Percentiles rank a stretch among this genome's conserved stretches.
phyloP scores from a whole-genome alignment of 2,329 filamentous ascomycete genomes.

The Penicillium freii region DNA sequence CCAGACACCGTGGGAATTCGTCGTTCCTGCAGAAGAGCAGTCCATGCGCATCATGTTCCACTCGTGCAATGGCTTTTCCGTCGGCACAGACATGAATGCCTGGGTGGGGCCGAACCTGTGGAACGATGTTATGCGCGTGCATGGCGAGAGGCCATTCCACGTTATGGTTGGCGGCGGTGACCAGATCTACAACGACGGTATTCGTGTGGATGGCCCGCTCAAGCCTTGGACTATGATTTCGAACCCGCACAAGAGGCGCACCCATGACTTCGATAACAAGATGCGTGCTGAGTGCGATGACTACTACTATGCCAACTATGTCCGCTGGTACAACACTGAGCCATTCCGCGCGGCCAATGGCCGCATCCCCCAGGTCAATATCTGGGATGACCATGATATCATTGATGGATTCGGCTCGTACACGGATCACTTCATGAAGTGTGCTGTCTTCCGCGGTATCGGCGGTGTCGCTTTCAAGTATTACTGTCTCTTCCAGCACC shows the following conservation, averaged over 20 bases:
- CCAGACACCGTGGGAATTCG: conserved; percentile 53
- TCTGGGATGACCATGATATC: conserved; percentile 66
- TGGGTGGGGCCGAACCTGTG: conserved; percentile 63
- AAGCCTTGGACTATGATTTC: conserved; percentile 61
- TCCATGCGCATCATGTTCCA: conserved; percentile 70
- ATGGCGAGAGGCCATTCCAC: conserved; percentile 60
- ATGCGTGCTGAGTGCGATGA: conserved; percentile 60
- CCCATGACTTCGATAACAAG: conserved; percentile 64
- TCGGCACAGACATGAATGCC: conserved; percentile 62
- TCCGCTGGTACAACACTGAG: conserved; percentile 67
- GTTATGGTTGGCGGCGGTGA: conserved; percentile 87
- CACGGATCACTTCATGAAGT: conserved; percentile 66
- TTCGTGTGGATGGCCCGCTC: conserved; percentile 79
- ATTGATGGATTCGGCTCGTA: conserved; percentile 67
- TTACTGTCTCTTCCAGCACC: conserved; percentile 68
- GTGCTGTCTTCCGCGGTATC: conserved; percentile 63
- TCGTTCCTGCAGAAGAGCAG: conserved; percentile 58
- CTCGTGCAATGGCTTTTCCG: conserved; percentile 67
- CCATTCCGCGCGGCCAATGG: conserved; percentile 59
- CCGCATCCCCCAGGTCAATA: conserved; percentile 64
- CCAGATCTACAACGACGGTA: conserved; percentile 75
- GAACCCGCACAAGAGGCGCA: conserved; percentile 60
- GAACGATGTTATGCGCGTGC: conserved; percentile 63
- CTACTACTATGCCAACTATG: conserved; percentile 62
- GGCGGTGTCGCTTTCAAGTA: conserved; percentile 60